These are phyloP conservation scores for Neurospora sublineolata DNA, from an alignment of 495 filamentous ascomycete species.

Conservation along the genomic window DNA sequence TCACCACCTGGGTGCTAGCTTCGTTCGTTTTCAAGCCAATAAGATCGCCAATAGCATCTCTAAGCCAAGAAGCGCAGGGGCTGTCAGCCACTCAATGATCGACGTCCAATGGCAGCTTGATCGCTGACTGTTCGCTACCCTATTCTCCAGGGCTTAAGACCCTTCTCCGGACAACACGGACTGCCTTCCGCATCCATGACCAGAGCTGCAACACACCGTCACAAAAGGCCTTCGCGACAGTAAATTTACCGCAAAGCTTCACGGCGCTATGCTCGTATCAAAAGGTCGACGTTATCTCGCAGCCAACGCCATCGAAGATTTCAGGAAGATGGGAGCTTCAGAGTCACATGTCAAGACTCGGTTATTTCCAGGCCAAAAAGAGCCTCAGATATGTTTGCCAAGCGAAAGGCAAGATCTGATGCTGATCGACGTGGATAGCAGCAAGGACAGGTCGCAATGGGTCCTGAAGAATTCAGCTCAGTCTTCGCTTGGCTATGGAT, in stretches of 20 bases:
- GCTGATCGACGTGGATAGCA: background rate
- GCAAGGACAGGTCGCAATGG: background rate
- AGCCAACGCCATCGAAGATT: background rate
- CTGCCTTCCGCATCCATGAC: background rate
- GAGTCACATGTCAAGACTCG: background rate
- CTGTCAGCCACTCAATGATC: background rate
- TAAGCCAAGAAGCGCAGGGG: background rate
- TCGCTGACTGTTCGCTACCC: background rate
- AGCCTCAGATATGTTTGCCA: background rate
- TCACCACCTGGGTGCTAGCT: background rate
- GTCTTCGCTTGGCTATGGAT: background rate
- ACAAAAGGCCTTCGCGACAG: background rate
- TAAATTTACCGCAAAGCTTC: background rate
- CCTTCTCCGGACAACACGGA: background rate
- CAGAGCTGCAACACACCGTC: background rate
- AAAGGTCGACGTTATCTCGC: background rate
- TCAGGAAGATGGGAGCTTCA: background rate
- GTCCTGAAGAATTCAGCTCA: background rate
- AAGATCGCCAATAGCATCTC: background rate
- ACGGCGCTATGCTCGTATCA: background rate
- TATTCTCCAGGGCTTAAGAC: background rate
- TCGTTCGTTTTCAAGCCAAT: slow-evolving; percentile 1
- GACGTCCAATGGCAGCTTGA: background rate
- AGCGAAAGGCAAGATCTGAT: background rate
- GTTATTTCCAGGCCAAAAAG: background rate